Percentiles rank a stretch among this genome's conserved stretches.
Conservation (phyloP, 495 filamentous ascomycete genomes). For the Talaromyces thailandensis region DNA sequence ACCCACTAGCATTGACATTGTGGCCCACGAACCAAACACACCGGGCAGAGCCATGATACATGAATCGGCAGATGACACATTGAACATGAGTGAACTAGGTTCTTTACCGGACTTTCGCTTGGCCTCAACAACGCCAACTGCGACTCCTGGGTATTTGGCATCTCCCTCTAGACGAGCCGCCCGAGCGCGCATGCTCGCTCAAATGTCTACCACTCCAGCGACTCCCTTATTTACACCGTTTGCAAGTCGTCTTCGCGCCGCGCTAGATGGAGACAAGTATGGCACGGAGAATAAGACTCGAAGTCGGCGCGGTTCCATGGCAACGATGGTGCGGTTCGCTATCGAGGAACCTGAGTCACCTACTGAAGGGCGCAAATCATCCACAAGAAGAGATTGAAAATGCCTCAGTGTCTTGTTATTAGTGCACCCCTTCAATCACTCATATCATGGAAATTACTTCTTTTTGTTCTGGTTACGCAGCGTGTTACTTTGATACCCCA, state of each 20-base stretch:
- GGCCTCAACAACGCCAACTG: slow-evolving; percentile 31
- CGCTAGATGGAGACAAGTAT: slow-evolving; percentile 14
- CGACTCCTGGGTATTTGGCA: slow-evolving; percentile 43
- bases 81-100: slow-evolving; percentile 37
- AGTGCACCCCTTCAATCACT: neutral
- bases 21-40: slow-evolving; percentile 1
- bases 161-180: slow-evolving; percentile 52
- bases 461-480: neutral
- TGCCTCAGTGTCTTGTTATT: neutral
- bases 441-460: neutral
- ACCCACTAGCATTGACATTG: slow-evolving; percentile 12
- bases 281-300: slow-evolving; percentile 20
- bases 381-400: slow-evolving; percentile 24
- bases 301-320: slow-evolving; percentile 26
- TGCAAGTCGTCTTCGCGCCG: slow-evolving; percentile 34
- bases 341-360: slow-evolving; percentile 38
- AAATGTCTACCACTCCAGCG: slow-evolving; percentile 43
- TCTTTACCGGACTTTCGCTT: slow-evolving; percentile 23
- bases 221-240: slow-evolving; percentile 38
- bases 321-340: slow-evolving; percentile 34
- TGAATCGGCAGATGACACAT: slow-evolving; percentile 17
- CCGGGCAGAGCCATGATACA: slow-evolving; percentile 3
- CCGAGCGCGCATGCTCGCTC: slow-evolving; percentile 39
- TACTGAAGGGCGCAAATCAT: slow-evolving; percentile 29
- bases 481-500: slow-evolving; percentile 6